Evolutionary conservation across 2,329 filamentous ascomycete genomes (phyloP).

Genomic region (Neofusicoccum cordaticola): DNA sequence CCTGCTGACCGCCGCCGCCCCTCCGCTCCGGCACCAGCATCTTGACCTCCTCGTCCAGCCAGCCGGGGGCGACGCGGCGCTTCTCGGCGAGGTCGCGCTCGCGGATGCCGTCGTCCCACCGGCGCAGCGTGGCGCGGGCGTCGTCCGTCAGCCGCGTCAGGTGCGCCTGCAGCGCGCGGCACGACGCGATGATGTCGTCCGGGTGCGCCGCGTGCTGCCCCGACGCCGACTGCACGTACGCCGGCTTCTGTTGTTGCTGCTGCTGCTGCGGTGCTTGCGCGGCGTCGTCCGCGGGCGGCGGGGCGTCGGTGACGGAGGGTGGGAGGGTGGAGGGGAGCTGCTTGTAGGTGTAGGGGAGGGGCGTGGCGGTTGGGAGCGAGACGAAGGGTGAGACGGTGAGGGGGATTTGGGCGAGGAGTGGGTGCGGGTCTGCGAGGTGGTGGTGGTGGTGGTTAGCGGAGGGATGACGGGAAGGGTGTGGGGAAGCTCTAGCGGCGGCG

Average conservation of each 20-base stretch:
- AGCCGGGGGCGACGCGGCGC: slow-evolving; percentile 73
- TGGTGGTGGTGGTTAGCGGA: not conserved
- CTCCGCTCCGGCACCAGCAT: slow-evolving; percentile 65
- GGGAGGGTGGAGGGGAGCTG: slow-evolving; percentile 83
- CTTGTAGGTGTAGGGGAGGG: slow-evolving; percentile 94
- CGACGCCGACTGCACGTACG: slow-evolving; percentile 73
- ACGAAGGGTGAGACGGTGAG: slow-evolving; percentile 94
- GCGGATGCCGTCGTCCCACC: slow-evolving; percentile 66
- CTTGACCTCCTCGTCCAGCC: slow-evolving; percentile 66
- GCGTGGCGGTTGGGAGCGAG: slow-evolving; percentile 82
- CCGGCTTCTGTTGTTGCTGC: slow-evolving; percentile 24
- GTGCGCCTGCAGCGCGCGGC: slow-evolving; percentile 73
- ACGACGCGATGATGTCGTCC: slow-evolving; percentile 79
- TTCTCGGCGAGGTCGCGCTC: slow-evolving; percentile 74
- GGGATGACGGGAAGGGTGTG: slow-evolving; percentile 9
- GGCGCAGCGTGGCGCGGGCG: slow-evolving; percentile 63
- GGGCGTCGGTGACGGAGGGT: slow-evolving; percentile 59
- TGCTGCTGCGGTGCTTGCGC: slow-evolving; percentile 33
- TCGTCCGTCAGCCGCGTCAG: slow-evolving; percentile 66
- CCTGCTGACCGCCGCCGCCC: slow-evolving; percentile 19
- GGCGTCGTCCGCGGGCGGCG: slow-evolving; percentile 57
- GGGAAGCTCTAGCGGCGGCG: slow-evolving; percentile 13
- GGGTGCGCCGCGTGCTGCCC: slow-evolving; percentile 75
- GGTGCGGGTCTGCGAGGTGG: slow-evolving; percentile 60
- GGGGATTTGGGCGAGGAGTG: slow-evolving; percentile 85